phyloP scores from a whole-genome alignment of 768 basidiomycete species.

The Podaxis mareebaensis region DNA sequence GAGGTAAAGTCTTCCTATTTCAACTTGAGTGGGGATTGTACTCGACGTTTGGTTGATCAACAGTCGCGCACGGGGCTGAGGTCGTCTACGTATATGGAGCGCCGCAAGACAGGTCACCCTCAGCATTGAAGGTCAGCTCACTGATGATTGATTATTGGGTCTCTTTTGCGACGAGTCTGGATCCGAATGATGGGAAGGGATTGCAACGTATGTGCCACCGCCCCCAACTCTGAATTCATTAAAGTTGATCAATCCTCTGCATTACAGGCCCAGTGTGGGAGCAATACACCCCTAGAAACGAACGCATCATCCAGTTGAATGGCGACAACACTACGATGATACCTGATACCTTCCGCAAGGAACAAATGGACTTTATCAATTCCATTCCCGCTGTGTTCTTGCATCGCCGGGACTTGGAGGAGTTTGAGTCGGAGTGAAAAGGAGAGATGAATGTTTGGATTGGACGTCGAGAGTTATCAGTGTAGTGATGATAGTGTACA shows the following conservation, averaged over 20 bases:
- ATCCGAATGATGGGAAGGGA: conserved; percentile 40
- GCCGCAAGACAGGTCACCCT: conserved; percentile 24
- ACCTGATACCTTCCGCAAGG: conserved; percentile 36
- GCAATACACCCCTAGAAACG: conserved; percentile 28
- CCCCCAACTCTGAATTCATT: not conserved
- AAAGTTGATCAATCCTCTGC: not conserved
- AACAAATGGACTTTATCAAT: conserved; percentile 38
- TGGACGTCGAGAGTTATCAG: conserved; percentile 11
- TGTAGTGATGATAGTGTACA: not conserved
- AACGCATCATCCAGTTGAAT: conserved; percentile 29
- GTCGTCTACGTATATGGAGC: conserved; percentile 36
- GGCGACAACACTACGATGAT: conserved; percentile 35
- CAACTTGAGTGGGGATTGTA: not conserved
- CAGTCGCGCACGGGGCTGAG: conserved; percentile 36
- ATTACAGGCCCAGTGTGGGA: conserved; percentile 30
- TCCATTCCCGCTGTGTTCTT: conserved; percentile 27
- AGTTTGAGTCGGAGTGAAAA: conserved; percentile 16
- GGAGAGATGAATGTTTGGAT: not conserved
- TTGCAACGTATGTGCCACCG: conserved; percentile 24
- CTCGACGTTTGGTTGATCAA: not conserved
- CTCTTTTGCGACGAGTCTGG: conserved; percentile 37
- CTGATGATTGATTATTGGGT: conserved; percentile 46
- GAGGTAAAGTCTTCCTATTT: conserved; percentile 25
- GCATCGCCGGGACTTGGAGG: conserved; percentile 23
- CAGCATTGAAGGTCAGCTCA: conserved; percentile 26